Percentiles rank a stretch among this genome's conserved stretches.
phyloP scores from a whole-genome alignment of 2,329 filamentous ascomycete genomes.

The Paraconiothyrium brasiliense region DNA sequence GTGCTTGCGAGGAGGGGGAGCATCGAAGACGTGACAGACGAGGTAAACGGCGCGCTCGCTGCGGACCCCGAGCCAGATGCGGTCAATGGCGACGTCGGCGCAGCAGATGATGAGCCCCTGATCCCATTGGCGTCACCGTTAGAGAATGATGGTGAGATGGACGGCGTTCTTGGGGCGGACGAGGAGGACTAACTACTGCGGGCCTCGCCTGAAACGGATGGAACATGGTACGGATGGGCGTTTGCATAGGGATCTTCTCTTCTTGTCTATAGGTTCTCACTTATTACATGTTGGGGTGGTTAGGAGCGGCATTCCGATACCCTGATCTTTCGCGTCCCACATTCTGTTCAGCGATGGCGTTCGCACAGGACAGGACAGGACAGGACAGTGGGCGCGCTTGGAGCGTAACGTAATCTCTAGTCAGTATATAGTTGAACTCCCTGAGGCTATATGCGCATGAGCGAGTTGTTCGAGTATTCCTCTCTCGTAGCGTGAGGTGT shows the following conservation, averaged over 20 bases:
- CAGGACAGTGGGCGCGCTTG: not conserved
- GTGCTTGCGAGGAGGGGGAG: slow-evolving; percentile 16
- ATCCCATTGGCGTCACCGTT: not conserved
- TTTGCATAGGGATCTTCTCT: not conserved
- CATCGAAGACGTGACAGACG: slow-evolving; percentile 26
- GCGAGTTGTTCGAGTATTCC: not conserved
- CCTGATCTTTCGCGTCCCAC: not conserved
- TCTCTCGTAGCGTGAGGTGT: not conserved
- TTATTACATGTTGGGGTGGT: not conserved
- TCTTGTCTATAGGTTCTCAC: slow-evolving; percentile 6
- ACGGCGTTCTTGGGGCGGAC: not conserved
- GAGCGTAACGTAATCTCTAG: slow-evolving; percentile 1
- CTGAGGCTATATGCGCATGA: not conserved
- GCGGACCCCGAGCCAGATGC: slow-evolving; percentile 14
- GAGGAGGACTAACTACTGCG: not conserved
- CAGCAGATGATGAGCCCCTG: slow-evolving; percentile 19
- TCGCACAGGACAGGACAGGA: not conserved
- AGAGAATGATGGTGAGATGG: not conserved
- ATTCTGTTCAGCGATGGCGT: not conserved
- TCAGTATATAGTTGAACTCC: not conserved
- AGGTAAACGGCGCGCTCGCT: slow-evolving; percentile 20
- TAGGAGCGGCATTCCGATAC: slow-evolving; percentile 4
- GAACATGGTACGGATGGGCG: not conserved
- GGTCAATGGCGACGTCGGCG: slow-evolving; percentile 25
- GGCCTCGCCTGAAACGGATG: not conserved